These are phyloP conservation scores for Atkinsonella hypoxylon DNA, from an alignment of 2,329 filamentous ascomycete species.

Conservation along the genomic window DNA sequence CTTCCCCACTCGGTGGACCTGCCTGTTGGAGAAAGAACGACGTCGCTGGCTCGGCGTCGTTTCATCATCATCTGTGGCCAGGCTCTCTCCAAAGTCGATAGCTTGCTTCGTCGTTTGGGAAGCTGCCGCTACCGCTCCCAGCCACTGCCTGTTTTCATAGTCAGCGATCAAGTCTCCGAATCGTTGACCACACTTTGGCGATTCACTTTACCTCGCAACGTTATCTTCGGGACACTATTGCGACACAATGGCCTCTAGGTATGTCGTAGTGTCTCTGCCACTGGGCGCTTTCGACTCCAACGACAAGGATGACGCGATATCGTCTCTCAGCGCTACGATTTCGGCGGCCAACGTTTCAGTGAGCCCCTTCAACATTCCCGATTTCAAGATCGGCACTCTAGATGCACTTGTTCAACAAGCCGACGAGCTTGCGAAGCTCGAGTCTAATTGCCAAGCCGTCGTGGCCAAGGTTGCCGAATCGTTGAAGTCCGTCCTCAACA, in stretches of 20 bases:
- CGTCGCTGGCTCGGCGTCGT: neutral
- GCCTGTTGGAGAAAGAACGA: constrained; percentile 1
- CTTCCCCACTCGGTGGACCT: neutral
- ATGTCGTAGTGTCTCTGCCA: constrained; percentile 83
- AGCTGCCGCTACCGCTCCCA: neutral
- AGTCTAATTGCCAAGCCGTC: constrained; percentile 64
- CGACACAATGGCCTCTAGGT: constrained; percentile 44
- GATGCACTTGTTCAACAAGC: constrained; percentile 93
- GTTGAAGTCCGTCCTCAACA: constrained; percentile 69
- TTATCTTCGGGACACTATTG: neutral
- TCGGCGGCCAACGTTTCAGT: constrained; percentile 64
- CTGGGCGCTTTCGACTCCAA: constrained; percentile 73
- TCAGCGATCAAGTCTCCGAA: too few relatives aligned
- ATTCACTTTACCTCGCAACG: neutral
- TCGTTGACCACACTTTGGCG: too few relatives aligned
- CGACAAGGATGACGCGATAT: constrained; percentile 70
- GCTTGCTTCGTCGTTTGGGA: neutral
- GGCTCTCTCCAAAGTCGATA: neutral
- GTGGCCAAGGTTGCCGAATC: constrained; percentile 84
- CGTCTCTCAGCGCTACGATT: constrained; percentile 61
- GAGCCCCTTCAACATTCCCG: constrained; percentile 68
- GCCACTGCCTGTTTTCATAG: neutral
- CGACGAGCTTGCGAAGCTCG: constrained; percentile 85
- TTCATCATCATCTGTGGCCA: neutral
- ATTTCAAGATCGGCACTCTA: constrained; percentile 95